A percentile compares a stretch with the other conserved stretches of the same genome.
Evolutionary conservation across 208 protist genomes (phyloP).

Genomic region (Angomonas desouzai): DNA sequence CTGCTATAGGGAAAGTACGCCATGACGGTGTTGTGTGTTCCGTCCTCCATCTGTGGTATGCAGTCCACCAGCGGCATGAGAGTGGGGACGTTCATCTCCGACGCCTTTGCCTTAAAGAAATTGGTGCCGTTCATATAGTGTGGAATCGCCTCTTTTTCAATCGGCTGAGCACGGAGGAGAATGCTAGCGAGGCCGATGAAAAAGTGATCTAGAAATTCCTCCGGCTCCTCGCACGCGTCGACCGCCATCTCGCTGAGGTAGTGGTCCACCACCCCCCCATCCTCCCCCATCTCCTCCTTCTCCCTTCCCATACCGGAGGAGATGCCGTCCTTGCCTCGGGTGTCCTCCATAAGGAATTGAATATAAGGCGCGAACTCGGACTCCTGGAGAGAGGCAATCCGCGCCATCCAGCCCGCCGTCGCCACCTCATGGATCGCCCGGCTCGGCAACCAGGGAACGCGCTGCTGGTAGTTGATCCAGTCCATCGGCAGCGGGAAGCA

Average conservation of each 20-base stretch:
- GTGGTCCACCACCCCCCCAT: conserved; percentile 65
- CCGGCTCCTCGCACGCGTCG: conserved; percentile 81
- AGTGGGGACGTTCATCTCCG: conserved; percentile 82
- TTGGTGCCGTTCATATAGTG: conserved; percentile 68
- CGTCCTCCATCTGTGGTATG: conserved; percentile 76
- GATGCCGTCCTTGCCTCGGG: conserved; percentile 74
- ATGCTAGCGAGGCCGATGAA: conserved; percentile 68
- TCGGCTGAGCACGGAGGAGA: conserved; percentile 68
- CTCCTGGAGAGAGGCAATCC: conserved; percentile 72
- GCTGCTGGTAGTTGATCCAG: conserved; percentile 87
- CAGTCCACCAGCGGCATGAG: conserved; percentile 81
- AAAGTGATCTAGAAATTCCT: conserved; percentile 77
- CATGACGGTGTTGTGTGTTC: conserved; percentile 68
- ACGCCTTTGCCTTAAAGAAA: conserved; percentile 82
- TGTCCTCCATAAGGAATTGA: conserved; percentile 78
- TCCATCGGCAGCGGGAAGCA: conserved; percentile 75
- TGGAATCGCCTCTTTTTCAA: conserved; percentile 61
- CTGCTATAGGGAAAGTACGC: conserved; percentile 65
- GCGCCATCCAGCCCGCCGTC: conserved; percentile 71
- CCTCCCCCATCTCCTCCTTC: conserved; percentile 40
- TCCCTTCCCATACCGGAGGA: conserved; percentile 70
- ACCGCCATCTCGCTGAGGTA: conserved; percentile 81
- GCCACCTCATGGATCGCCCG: conserved; percentile 57
- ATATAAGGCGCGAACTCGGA: conserved; percentile 72
- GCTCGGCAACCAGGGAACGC: conserved; percentile 48